Conservation (phyloP, 1,284 basidiomycete genomes). For the Cutaneotrichosporon sp. region DNA sequence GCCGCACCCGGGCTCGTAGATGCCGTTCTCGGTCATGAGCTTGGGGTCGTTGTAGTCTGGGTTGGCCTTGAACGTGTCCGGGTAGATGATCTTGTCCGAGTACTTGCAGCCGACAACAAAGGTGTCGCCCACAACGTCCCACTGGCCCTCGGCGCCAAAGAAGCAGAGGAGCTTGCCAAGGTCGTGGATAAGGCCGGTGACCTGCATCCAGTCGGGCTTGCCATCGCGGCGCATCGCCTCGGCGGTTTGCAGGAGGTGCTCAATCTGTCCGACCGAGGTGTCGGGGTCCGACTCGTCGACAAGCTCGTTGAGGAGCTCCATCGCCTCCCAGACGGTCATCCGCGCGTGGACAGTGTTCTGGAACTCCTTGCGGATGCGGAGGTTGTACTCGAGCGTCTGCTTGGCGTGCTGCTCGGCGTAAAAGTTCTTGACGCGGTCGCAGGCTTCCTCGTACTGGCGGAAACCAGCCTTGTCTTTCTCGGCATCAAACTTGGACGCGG, state of each 20-base stretch:
- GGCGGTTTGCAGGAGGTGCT: constrained; percentile 84
- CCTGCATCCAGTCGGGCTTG: constrained; percentile 68
- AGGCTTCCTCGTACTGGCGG: constrained; percentile 56
- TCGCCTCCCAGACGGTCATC: constrained; percentile 73
- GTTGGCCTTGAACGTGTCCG: constrained; percentile 68
- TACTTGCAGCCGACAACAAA: constrained; percentile 78
- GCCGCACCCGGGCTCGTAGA: constrained; percentile 74
- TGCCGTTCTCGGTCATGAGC: constrained; percentile 69
- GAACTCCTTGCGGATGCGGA: constrained; percentile 55
- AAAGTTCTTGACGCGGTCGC: constrained; percentile 78
- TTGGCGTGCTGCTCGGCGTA: constrained; percentile 81
- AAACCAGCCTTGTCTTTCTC: constrained; percentile 65
- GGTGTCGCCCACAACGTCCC: constrained; percentile 83
- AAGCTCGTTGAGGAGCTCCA: constrained; percentile 80
- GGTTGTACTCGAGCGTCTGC: constrained; percentile 79
- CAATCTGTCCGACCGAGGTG: constrained; percentile 67
- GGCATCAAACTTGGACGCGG: constrained; percentile 61
- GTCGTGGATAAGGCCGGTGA: constrained; percentile 77
- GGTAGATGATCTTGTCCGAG: constrained; percentile 68
- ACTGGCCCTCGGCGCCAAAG: constrained; percentile 68
- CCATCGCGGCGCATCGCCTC: constrained; percentile 84
- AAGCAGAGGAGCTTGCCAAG: constrained; percentile 72
- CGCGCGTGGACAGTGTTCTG: constrained; percentile 27
- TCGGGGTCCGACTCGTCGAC: constrained; percentile 69
- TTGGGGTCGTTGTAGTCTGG: constrained; percentile 64